Percentiles rank a stretch among this genome's conserved stretches.
Evolutionary conservation across 441 rosid genomes (phyloP).

Genomic region (Croton laevigatus): DNA sequence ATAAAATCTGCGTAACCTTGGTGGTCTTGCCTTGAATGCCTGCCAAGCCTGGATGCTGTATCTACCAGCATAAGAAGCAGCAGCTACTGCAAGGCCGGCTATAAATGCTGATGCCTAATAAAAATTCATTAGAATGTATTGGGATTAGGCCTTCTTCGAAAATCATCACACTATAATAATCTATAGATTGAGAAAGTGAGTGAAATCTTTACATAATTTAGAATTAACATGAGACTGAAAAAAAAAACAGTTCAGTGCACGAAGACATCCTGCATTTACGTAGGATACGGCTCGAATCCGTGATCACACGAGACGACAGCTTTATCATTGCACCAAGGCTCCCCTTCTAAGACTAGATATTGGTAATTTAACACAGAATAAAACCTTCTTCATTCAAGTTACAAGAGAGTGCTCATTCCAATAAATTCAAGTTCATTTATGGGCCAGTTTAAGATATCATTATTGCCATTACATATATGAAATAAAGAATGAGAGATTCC

Average conservation of each 20-base stretch:
- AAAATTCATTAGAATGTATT: neutral
- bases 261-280: too few relatives aligned
- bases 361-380: neutral
- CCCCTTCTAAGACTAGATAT: too few relatives aligned
- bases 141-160: neutral
- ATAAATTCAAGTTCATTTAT: neutral
- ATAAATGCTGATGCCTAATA: slow-evolving; percentile 58
- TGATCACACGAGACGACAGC: too few relatives aligned
- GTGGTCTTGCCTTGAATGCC: slow-evolving; percentile 63
- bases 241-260: too few relatives aligned
- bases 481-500: neutral
- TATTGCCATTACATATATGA: neutral
- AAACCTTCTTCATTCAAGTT: neutral
- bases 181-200: too few relatives aligned
- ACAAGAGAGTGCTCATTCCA: neutral
- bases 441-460: neutral
- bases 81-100: slow-evolving; percentile 58
- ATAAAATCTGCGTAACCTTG: slow-evolving; percentile 50
- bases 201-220: too few relatives aligned
- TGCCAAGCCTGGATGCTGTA: slow-evolving; percentile 77
- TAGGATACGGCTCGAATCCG: too few relatives aligned
- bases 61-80: slow-evolving; percentile 61
- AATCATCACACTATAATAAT: too few relatives aligned
- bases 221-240: too few relatives aligned
- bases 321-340: too few relatives aligned